phyloP scores from a whole-genome alignment of 768 basidiomycete species.

The Naganishia onofrii region DNA sequence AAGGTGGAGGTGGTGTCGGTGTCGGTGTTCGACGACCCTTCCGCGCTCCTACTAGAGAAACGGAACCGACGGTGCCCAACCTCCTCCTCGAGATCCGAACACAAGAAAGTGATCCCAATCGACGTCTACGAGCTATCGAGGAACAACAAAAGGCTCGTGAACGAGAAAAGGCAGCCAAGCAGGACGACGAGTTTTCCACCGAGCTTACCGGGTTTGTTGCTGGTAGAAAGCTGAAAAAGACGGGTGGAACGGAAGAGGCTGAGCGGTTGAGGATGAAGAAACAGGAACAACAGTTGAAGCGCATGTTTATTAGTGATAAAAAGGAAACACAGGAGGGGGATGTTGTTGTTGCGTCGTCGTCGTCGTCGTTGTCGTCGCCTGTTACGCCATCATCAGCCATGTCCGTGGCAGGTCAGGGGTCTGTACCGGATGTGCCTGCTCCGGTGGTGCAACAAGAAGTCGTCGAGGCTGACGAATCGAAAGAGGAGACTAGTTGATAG shows the following conservation, averaged over 20 bases:
- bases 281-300: slow-evolving; percentile 80
- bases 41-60: slow-evolving; percentile 66
- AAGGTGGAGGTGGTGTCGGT: slow-evolving; percentile 46
- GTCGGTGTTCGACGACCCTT: slow-evolving; percentile 61
- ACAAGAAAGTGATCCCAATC: slow-evolving; percentile 74
- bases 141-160: slow-evolving; percentile 77
- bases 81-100: slow-evolving; percentile 79
- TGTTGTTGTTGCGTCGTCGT: no score
- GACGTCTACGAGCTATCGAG: slow-evolving; percentile 86
- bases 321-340: slow-evolving; percentile 7
- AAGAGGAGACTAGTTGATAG: not conserved
- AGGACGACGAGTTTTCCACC: slow-evolving; percentile 74
- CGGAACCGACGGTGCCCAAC: slow-evolving; percentile 65
- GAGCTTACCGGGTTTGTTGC: slow-evolving; percentile 84
- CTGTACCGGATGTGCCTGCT: not conserved
- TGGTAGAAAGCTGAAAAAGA: slow-evolving; percentile 87
- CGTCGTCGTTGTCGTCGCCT: not conserved
- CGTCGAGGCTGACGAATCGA: not conserved
- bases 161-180: slow-evolving; percentile 62
- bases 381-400: slow-evolving; percentile 11
- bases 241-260: slow-evolving; percentile 85
- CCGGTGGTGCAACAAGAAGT: not conserved
- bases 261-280: slow-evolving; percentile 82
- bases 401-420: slow-evolving; percentile 4
- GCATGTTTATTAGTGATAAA: slow-evolving; percentile 67